Evolutionary conservation across 345 rosid species (phyloP).

Genomic region (Boechera stricta): DNA sequence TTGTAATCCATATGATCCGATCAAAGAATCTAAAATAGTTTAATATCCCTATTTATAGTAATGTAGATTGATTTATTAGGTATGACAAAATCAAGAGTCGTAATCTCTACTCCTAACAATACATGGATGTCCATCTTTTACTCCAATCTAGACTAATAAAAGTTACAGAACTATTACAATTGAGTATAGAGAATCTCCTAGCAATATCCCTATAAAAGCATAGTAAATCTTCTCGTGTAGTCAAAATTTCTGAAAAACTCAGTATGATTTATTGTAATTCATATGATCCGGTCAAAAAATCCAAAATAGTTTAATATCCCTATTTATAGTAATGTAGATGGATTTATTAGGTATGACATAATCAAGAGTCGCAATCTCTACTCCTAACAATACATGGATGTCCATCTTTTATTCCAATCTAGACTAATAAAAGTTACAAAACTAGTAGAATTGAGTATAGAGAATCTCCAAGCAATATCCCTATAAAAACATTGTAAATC

Average conservation of each 20-base stretch:
- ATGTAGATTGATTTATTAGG: neutral
- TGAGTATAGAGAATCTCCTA: no score
- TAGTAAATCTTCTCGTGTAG: no score
- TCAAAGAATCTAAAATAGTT: slow-evolving; percentile 12
- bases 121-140: slow-evolving; percentile 1
- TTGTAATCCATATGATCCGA: neutral
- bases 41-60: neutral
- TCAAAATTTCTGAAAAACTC: no score
- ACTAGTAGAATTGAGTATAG: no score
- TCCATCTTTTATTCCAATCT: no score
- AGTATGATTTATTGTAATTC: no score
- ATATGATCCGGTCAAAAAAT: neutral
- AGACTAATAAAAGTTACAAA: no score
- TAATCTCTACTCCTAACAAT: neutral
- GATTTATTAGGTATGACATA: neutral
- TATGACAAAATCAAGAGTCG: neutral
- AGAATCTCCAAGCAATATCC: no score
- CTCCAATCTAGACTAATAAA: neutral
- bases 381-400: neutral
- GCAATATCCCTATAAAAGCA: no score
- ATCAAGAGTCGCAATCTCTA: neutral
- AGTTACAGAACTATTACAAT: no score
- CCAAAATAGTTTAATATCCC: neutral
- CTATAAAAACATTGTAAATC: no score
- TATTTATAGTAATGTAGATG: neutral